Evolutionary conservation across 805 yeast species (phyloP), one percentile per base, ranked within the genome.

Genomic region (Lipomyces chichibuensis): DNA sequence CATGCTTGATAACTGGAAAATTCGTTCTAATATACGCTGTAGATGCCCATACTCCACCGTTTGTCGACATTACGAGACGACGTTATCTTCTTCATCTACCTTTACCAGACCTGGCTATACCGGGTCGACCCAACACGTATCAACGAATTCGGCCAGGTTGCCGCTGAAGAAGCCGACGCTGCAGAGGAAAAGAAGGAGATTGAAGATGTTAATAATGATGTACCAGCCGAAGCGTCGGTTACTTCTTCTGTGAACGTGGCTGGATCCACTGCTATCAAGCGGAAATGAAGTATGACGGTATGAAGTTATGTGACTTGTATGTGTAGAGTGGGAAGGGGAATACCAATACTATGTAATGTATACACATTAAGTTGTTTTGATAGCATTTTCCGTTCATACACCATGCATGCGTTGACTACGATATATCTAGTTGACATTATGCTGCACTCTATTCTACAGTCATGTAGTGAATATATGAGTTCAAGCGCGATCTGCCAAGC

Each of bases 11-110:
- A 37, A 14, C 33, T 29, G 7, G n/a, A n/a, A 51, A 33, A 23
- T 27, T 23, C 3, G 27, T 20, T 4, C 27, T 58, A 51, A 23
- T 23, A 8, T 25, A 11, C 7, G 32, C n/a, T 29, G 33, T 52
- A 52, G 57, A 79, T 79, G 81, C 84, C 83, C 2, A 74, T 79
- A 74, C 69, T 81, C 29, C 82, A 80, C 69, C 74, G 81, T 57
- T 65, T 80, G 59, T 81, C 83, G 5, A 79, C 83, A 1, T 72
- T 81, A 39, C 74, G 82, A 68, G 82, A 80, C 67, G 82, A 79
- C 67, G 78, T 80, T 14, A 79, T 81, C 55, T 80, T 80, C 69
- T 74, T 81, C 62, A 74, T 81, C 53, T 79, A 79, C 65, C 57
- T 81, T 35, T 79, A 79, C 67, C 83, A 80, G 71, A 76, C 81